phyloP scores from a whole-genome alignment of 2,329 filamentous ascomycete species.

The Curvularia verruculosa region DNA sequence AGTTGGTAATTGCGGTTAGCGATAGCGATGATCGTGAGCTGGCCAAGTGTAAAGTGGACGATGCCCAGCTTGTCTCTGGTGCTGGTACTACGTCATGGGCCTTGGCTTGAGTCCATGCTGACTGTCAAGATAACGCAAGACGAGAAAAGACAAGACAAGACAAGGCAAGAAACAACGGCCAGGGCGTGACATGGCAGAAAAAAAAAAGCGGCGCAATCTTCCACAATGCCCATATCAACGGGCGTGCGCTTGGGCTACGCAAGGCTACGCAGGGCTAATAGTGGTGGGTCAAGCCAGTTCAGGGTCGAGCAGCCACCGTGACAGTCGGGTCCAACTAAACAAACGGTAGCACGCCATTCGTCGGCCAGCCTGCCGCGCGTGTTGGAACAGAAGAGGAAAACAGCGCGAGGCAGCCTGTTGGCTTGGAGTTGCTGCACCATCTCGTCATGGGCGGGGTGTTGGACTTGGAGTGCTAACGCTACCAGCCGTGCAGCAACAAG shows the following conservation, averaged over 20 bases:
- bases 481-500: not conserved
- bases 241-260: too few species aligned
- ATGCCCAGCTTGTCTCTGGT: not conserved
- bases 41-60: not conserved
- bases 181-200: constrained; percentile 1
- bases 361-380: not conserved
- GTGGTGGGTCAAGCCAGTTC: not conserved
- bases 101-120: constrained; percentile 1
- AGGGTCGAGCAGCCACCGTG: too few species aligned
- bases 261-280: too few species aligned
- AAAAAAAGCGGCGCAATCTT: not conserved
- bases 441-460: constrained; percentile 3
- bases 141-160: not conserved
- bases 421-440: not conserved
- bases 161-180: not conserved
- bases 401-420: not conserved
- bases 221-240: not conserved
- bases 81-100: constrained; percentile 9
- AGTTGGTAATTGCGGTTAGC: not conserved
- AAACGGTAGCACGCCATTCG: not conserved
- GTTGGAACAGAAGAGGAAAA: not conserved
- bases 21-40: not conserved
- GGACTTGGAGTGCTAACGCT: not conserved
- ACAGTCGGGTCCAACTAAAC: too few species aligned
- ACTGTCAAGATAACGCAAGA: not conserved